Base-by-base conservation (phyloP, 2,329 filamentous ascomycete genomes). In the Colletotrichum sp. region DNA sequence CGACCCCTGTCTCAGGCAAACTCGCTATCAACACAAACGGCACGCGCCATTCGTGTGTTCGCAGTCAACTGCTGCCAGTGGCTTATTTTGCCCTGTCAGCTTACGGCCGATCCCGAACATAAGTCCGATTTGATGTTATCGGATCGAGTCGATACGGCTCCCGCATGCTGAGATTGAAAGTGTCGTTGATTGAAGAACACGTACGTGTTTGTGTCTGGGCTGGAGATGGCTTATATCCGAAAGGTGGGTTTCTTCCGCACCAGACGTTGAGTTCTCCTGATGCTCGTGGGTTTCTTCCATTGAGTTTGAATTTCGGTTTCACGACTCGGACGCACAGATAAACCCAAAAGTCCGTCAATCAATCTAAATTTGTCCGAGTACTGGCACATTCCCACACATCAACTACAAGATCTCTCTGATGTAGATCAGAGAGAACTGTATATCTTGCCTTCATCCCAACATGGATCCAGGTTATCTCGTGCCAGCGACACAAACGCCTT, bases 181-280 rank as follows among this genome's bases (percentile, higher is more conserved):
- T 21, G 16, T 5, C 0, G 34, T 38, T 16, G 36, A 38, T 38
- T 18, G 36, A 4, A 14, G 36, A 38, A 24, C 21, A 24, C 21
- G 21, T n/a, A 21, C n/a, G 9, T 48, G 43, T 21, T 7, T 38
- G 5, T 32, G 21, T 21, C 55, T 14, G 18, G 16, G 26, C 30
- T 24, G 56, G 28, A 66, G 18, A 12, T 66, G 65, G 65, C 48
- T 68, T 68, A 43, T 68, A n/a, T 55, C 64, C 64, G 43, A 21
- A n/a, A 8, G 55, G 36, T 52, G 66, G 66, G 66, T 69, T 69
- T 18, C 13, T 14, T 4, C 66, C 66, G 66, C 12, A 18, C 3
- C 65, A 32, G n/a, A 32, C 0, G 55, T 34, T n/a, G 18, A 16
- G 26, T 67, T 56, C 64, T 55, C 43, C 43, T 13, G n/a, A 28